Base-by-base conservation (phyloP, 2,329 filamentous ascomycete genomes). In the Sporothrix variecibatus region DNA sequence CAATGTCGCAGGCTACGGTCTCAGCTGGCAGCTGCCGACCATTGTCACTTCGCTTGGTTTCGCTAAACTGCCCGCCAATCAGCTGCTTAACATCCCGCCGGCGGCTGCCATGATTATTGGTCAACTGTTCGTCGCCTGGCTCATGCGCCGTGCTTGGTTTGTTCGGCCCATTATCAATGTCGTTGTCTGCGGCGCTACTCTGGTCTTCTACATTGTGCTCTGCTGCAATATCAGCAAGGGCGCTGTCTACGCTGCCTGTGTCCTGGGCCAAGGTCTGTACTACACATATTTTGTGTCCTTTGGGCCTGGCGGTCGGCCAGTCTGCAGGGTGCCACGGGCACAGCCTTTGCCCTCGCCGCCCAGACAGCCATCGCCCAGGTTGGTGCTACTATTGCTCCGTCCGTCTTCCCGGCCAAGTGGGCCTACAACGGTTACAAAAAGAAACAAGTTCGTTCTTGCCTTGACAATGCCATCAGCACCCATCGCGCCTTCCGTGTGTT, bases 271-370 rank as follows among this genome's bases (percentile, higher is more conserved):
- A 0, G 80, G 83, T 71, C 85, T 85, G 73, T 86, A 85, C 74
- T 79, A 80, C 9, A 77, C 80, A 3, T 85, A 83, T 73, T 85
- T 85, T 74, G 83, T 86, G 17, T 82, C 84, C 0, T 85, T 75
- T 86, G 84, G 84, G 81, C 81, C 31, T 85, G 83, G 83, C 80
- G 84, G 56, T 84, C 83, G 3, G 81, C 83, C 2, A 83, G 83
- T 11, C 78, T 85, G 0, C 77, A 78, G 0, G 84, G 64, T 17
- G 38, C 64, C 11, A 68, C 64, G 23, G 64, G 64, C 23, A 68
- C 51, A 5, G 51, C 51, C 5, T 53, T 53, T 53, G 51, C 51
- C n/a, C 51, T 53, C 11, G 51, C 51, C 17, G 51, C 51, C 0
- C 51, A 53, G 51, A 53, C 51, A 8, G 51, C 51, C 51, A 23